Evolutionary conservation across 2,329 filamentous ascomycete genomes (phyloP).

Genomic region (Immersiporthe knoxdaviesiana): DNA sequence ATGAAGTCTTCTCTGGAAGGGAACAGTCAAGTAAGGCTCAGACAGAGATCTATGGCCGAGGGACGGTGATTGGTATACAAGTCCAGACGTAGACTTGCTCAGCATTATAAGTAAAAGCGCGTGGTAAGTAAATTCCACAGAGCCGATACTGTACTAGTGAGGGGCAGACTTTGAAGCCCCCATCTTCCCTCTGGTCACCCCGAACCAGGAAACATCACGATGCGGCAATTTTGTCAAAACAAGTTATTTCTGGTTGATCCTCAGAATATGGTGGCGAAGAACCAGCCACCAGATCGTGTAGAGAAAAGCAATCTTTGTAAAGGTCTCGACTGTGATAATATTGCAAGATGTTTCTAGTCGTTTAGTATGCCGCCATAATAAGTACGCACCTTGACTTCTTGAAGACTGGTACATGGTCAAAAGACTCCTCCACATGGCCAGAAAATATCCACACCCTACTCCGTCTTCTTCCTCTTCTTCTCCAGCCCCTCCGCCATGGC

Average conservation of each 20-base stretch:
- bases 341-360: too few relatives aligned
- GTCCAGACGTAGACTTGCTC: not conserved
- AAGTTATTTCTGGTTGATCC: not conserved
- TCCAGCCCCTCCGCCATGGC: constrained; percentile 49
- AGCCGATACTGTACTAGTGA: not conserved
- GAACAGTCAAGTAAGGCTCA: too few relatives aligned
- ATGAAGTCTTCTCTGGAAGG: not conserved
- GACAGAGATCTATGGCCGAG: too few relatives aligned
- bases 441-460: constrained; percentile 14
- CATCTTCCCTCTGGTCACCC: too few relatives aligned
- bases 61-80: not conserved
- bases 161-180: too few relatives aligned
- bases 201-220: not conserved
- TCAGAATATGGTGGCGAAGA: not conserved
- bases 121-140: not conserved
- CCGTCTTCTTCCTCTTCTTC: constrained; percentile 33
- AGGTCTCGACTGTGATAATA: too few relatives aligned
- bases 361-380: too few relatives aligned
- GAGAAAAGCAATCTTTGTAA: not conserved
- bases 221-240: not conserved
- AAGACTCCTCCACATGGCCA: too few relatives aligned
- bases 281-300: not conserved
- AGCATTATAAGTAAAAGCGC: too few relatives aligned
- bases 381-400: too few relatives aligned
- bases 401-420: too few relatives aligned